Evolutionary conservation across 1,284 basidiomycete species (phyloP).

Genomic region (Moesziomyces globuligerus): DNA sequence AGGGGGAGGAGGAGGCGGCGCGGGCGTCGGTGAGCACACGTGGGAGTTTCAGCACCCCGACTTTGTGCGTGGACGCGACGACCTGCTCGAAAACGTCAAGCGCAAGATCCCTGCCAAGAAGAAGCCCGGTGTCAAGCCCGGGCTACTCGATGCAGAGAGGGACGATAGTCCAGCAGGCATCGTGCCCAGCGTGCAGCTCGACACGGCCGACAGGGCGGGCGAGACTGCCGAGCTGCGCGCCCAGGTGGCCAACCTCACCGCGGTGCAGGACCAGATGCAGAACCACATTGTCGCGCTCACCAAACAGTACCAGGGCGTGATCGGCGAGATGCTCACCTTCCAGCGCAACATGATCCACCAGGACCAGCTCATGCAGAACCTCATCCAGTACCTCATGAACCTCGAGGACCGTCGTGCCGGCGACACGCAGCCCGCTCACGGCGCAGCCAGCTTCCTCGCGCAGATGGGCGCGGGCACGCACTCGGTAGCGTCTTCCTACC

Average conservation of each 20-base stretch:
- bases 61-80: constrained; percentile 76
- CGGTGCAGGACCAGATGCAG: constrained; percentile 60
- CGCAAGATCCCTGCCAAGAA: constrained; percentile 70
- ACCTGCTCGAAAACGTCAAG: constrained; percentile 85
- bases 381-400: constrained; percentile 82
- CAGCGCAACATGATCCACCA: constrained; percentile 86
- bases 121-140: constrained; percentile 25
- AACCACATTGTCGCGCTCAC: constrained; percentile 74
- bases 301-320: constrained; percentile 79
- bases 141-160: constrained; percentile 62
- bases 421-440: background rate
- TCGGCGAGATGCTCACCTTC: constrained; percentile 83
- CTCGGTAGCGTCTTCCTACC: constrained; percentile 15
- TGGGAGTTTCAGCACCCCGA: constrained; percentile 98
- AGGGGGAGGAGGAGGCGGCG: too few species aligned
- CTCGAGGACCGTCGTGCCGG: constrained; percentile 31
- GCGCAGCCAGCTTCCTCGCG: constrained; percentile 13
- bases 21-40: constrained; percentile 77
- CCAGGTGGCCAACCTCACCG: constrained; percentile 53
- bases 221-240: constrained; percentile 55
- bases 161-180: constrained; percentile 49
- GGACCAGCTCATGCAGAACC: constrained; percentile 82
- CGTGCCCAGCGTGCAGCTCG: constrained; percentile 6
- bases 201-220: constrained; percentile 37
- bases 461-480: constrained; percentile 9